Evolutionary conservation across 2,329 filamentous ascomycete species (phyloP).

Genomic region (Dendryphion nanum): DNA sequence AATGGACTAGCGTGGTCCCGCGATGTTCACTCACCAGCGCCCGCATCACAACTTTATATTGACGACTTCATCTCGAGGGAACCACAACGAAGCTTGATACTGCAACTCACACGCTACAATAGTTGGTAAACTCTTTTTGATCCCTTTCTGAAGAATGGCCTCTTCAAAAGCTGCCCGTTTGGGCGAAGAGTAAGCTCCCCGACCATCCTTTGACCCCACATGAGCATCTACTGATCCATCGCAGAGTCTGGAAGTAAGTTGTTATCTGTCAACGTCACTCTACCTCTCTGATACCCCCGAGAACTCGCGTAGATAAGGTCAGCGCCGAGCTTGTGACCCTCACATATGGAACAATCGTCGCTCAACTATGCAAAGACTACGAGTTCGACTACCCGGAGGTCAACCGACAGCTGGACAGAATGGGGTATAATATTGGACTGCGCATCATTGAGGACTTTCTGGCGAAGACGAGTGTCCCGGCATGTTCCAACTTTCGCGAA

Average conservation of each 20-base stretch:
- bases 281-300: constrained; percentile 43
- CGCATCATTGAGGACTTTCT: constrained; percentile 96
- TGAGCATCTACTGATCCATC: constrained; percentile 26
- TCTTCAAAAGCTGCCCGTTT: constrained; percentile 66
- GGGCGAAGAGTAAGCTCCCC: constrained; percentile 68
- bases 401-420: constrained; percentile 96
- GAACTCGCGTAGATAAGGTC: constrained; percentile 94
- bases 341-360: constrained; percentile 96
- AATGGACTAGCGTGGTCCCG: constrained; percentile 1
- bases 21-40: background rate
- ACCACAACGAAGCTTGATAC: background rate
- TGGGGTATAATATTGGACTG: constrained; percentile 98
- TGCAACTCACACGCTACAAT: background rate
- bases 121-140: constrained; percentile 1
- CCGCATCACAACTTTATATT: constrained; percentile 17
- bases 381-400: constrained; percentile 92
- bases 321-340: constrained; percentile 96
- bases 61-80: constrained; percentile 4
- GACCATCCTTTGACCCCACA: constrained; percentile 15
- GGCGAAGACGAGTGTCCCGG: constrained; percentile 86
- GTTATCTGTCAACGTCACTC: background rate
- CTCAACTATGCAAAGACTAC: constrained; percentile 94
- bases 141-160: constrained; percentile 40
- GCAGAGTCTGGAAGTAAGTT: constrained; percentile 89
- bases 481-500: constrained; percentile 90